phyloP scores from a whole-genome alignment of 306 rosid genomes.

The Luffa acutangula region DNA sequence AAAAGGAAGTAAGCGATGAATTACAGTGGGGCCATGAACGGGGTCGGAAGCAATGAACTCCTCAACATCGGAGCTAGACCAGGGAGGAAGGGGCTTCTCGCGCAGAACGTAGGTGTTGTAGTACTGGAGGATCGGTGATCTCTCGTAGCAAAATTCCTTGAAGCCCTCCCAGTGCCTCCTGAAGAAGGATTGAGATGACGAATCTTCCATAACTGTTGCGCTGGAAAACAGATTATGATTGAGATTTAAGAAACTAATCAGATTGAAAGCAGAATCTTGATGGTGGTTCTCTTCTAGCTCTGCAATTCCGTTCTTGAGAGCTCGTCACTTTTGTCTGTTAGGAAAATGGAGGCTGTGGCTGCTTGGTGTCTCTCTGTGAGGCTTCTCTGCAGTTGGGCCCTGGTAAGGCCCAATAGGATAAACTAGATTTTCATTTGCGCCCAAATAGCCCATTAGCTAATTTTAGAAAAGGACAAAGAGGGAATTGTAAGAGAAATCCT shows the following conservation, averaged over 20 bases:
- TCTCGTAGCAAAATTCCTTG: constrained; percentile 60
- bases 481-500: no score
- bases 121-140: constrained; percentile 46
- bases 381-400: no score
- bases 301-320: no score
- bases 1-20: neutral
- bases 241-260: neutral
- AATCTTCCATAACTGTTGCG: constrained; percentile 18
- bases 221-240: neutral
- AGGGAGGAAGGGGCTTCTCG: constrained; percentile 45
- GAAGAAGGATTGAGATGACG: constrained; percentile 34
- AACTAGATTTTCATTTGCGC: no score
- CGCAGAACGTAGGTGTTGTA: constrained; percentile 43
- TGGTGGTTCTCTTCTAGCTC: neutral
- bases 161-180: constrained; percentile 39
- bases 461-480: no score
- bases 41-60: constrained; percentile 67
- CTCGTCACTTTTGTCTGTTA: no score
- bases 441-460: no score
- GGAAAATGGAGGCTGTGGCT: no score
- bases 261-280: neutral
- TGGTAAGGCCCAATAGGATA: no score
- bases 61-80: constrained; percentile 63
- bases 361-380: no score
- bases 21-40: constrained; percentile 65